Base-by-base conservation (phyloP, 495 filamentous ascomycete species). In the Astrothelium macrocarpum region DNA sequence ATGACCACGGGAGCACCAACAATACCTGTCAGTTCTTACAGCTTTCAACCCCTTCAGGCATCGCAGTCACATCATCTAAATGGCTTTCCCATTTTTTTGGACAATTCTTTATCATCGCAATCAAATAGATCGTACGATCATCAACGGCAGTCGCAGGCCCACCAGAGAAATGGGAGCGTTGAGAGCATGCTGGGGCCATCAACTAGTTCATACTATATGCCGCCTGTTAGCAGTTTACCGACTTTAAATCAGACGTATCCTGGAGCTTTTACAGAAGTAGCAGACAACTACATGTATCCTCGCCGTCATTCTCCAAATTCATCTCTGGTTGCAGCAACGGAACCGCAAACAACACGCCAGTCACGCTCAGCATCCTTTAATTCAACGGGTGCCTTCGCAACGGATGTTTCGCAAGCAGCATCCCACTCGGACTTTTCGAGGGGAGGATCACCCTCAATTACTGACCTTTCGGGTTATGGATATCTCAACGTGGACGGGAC, bases 401-500 rank as follows among this genome's bases (percentile, higher is more conserved):
- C 59, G 10, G 59, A 60, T 36, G 59, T 28, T 26, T 60, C 39
- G 12, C 32, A 36, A n/a, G 28, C 59, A 25, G n/a, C 59, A 7
- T 60, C 32, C 36, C 49, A 56, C 25, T 56, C 49, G 3, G 49
- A 56, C 25, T 56, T 56, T 29, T 56, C 49, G 25, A n/a, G 49
- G 25, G 49, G 49, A 29, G 49, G 49, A 9, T 56, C 49, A 9
- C 49, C 49, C 10, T 56, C 49, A 4, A 56, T 56, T 5, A 56
- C 66, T 60, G 65, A 77, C 64, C 63, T 77, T 64, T 62, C 73
- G 64, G 63, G 61, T 14, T 74, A 71, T 39, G 72, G 72, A 18
- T 71, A 67, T 59, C 74, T 64, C 2, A 75, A 74, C 39, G 70
- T 69, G 45, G 70, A 79, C 64, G 78, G 80, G 16, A 74, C 68